Conservation (phyloP, 306 rosid genomes). For the Leucaena leucocephala region DNA sequence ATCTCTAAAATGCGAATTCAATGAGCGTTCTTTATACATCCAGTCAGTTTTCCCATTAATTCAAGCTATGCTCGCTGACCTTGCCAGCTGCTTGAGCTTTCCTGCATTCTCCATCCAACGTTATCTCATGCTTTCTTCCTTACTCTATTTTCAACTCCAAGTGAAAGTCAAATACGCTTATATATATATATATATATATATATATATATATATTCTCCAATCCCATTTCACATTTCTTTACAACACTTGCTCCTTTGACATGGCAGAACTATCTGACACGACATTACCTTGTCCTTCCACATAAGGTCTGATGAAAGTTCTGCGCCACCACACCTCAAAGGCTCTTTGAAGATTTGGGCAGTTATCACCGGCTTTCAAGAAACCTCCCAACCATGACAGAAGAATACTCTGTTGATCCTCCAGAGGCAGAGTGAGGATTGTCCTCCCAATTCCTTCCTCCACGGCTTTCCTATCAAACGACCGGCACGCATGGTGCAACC, state of each 20-base stretch:
- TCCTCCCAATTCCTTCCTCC: slow-evolving; percentile 96
- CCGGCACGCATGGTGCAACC: slow-evolving; percentile 85
- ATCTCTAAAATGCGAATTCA: slow-evolving; percentile 25
- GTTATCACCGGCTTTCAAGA: slow-evolving; percentile 81
- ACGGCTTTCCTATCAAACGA: slow-evolving; percentile 83
- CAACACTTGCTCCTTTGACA: slow-evolving; percentile 40
- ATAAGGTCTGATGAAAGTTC: slow-evolving; percentile 79
- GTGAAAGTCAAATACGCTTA: slow-evolving; percentile 24
- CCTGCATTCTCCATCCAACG: slow-evolving; percentile 27
- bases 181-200: neutral
- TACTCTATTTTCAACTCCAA: slow-evolving; percentile 1
- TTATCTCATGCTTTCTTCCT: slow-evolving; percentile 20
- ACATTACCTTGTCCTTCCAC: slow-evolving; percentile 57
- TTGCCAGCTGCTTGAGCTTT: slow-evolving; percentile 29
- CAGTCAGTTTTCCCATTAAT: slow-evolving; percentile 12
- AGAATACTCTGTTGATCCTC: slow-evolving; percentile 88
- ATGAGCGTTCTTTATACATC: slow-evolving; percentile 24
- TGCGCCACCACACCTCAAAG: slow-evolving; percentile 96
- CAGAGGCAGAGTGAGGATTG: slow-evolving; percentile 87
- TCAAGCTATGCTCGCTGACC: slow-evolving; percentile 17
- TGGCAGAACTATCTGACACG: slow-evolving; percentile 50
- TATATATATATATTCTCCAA: slow-evolving; percentile 4
- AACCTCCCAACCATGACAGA: slow-evolving; percentile 86
- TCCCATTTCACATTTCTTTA: slow-evolving; percentile 15
- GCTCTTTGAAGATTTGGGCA: slow-evolving; percentile 95